phyloP scores from a whole-genome alignment of 2,329 filamentous ascomycete genomes.

The Penicillium sp. region DNA sequence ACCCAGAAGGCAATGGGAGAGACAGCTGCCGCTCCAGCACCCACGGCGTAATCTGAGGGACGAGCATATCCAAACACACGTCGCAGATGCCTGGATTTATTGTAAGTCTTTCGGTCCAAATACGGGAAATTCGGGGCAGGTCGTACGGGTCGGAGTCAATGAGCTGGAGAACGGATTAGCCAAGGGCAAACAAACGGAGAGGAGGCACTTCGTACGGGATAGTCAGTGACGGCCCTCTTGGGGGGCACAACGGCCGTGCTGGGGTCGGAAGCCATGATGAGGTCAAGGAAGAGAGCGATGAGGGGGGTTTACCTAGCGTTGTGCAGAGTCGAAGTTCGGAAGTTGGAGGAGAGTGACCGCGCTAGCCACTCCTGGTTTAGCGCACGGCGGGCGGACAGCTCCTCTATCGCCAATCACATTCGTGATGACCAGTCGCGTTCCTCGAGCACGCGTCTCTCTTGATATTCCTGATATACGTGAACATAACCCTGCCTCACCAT shows the following conservation, averaged over 20 bases:
- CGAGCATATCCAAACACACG: slow-evolving; percentile 87
- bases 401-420: slow-evolving; percentile 13
- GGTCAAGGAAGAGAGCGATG: slow-evolving; percentile 3
- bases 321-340: slow-evolving; percentile 29
- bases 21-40: slow-evolving; percentile 64
- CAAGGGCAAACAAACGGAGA: not conserved
- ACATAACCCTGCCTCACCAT: not conserved
- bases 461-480: not conserved
- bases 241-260: slow-evolving; percentile 61
- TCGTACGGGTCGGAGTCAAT: slow-evolving; percentile 98
- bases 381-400: slow-evolving; percentile 11
- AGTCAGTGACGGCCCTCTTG: slow-evolving; percentile 78
- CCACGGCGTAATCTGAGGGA: slow-evolving; percentile 75
- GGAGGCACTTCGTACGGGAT: slow-evolving; percentile 66
- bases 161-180: slow-evolving; percentile 60
- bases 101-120: slow-evolving; percentile 31
- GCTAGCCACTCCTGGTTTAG: slow-evolving; percentile 23
- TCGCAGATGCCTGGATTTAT: slow-evolving; percentile 71
- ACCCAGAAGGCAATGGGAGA: slow-evolving; percentile 71
- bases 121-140: slow-evolving; percentile 17
- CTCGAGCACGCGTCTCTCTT: slow-evolving; percentile 12
- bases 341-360: slow-evolving; percentile 24
- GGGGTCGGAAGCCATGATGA: slow-evolving; percentile 39
- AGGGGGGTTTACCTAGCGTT: slow-evolving; percentile 17
- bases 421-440: slow-evolving; percentile 19